These are phyloP conservation scores for Amylocystis lapponica DNA, from an alignment of 768 basidiomycete species.

Conservation along the genomic window DNA sequence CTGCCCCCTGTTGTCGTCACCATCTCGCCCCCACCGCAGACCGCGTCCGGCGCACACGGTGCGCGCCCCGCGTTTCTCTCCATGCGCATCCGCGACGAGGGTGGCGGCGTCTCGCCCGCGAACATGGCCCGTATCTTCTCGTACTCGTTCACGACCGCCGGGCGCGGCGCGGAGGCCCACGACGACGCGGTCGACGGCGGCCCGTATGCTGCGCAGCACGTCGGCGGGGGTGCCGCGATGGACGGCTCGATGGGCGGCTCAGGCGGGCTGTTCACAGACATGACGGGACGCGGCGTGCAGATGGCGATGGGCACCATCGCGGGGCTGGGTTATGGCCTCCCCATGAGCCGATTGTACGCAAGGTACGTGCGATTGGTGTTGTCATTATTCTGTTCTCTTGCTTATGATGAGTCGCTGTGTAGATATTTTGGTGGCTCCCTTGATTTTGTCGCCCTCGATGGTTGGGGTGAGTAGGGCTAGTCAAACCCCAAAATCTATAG, in stretches of 20 bases:
- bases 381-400: conserved; percentile 11
- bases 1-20: conserved; percentile 59
- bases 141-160: conserved; percentile 88
- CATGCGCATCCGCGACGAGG: conserved; percentile 78
- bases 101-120: conserved; percentile 72
- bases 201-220: conserved; percentile 72
- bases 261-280: conserved; percentile 66
- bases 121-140: conserved; percentile 82
- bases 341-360: conserved; percentile 73
- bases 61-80: conserved; percentile 52
- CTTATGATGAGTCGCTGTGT: conserved; percentile 15
- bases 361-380: conserved; percentile 31
- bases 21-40: conserved; percentile 49
- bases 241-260: conserved; percentile 29
- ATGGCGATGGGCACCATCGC: conserved; percentile 86
- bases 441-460: conserved; percentile 75
- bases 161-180: conserved; percentile 35
- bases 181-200: conserved; percentile 45
- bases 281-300: conserved; percentile 71
- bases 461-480: conserved; percentile 72
- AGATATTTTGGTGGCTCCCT: conserved; percentile 86
- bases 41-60: conserved; percentile 33
- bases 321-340: conserved; percentile 81
- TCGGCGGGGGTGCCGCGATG: conserved; percentile 67
- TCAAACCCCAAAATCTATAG: too few species aligned